Evolutionary conservation across 495 filamentous ascomycete genomes (phyloP).

Genomic region (Xylaria acuta): DNA sequence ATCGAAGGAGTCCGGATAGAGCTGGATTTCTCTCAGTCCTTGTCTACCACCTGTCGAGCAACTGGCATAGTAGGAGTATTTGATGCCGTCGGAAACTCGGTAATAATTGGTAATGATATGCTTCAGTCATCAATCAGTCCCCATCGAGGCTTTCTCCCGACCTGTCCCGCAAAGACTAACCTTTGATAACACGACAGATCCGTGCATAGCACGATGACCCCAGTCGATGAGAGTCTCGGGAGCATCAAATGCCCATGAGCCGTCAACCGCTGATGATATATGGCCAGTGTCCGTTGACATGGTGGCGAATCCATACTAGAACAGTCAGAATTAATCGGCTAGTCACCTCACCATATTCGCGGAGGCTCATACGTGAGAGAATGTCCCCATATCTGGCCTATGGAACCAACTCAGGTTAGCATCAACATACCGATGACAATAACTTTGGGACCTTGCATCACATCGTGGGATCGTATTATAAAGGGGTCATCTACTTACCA

Average conservation of each 20-base stretch:
- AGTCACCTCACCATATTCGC: too few species aligned
- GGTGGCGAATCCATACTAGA: slow-evolving; percentile 57
- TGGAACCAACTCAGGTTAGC: background rate
- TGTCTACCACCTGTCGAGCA: slow-evolving; percentile 67
- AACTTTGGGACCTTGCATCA: background rate
- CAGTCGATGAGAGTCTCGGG: slow-evolving; percentile 51
- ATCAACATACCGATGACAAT: background rate
- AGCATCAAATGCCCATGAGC: slow-evolving; percentile 55
- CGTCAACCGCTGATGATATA: slow-evolving; percentile 44
- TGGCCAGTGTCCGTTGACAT: slow-evolving; percentile 65
- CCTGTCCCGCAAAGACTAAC: background rate
- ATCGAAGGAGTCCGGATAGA: slow-evolving; percentile 65
- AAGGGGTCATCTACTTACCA: slow-evolving; percentile 30
- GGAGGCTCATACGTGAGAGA: slow-evolving; percentile 28
- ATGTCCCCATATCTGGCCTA: slow-evolving; percentile 36
- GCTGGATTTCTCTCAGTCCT: slow-evolving; percentile 58
- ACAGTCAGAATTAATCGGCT: background rate
- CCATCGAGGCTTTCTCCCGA: too few species aligned
- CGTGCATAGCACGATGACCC: slow-evolving; percentile 60
- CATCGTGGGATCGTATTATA: background rate
- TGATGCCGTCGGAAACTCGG: slow-evolving; percentile 36
- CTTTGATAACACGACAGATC: slow-evolving; percentile 53
- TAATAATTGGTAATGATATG: slow-evolving; percentile 54
- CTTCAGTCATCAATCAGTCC: slow-evolving; percentile 19
- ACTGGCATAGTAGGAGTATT: slow-evolving; percentile 59